Base-by-base conservation (phyloP, 305 asterid species). In the Solanum hybrid region DNA sequence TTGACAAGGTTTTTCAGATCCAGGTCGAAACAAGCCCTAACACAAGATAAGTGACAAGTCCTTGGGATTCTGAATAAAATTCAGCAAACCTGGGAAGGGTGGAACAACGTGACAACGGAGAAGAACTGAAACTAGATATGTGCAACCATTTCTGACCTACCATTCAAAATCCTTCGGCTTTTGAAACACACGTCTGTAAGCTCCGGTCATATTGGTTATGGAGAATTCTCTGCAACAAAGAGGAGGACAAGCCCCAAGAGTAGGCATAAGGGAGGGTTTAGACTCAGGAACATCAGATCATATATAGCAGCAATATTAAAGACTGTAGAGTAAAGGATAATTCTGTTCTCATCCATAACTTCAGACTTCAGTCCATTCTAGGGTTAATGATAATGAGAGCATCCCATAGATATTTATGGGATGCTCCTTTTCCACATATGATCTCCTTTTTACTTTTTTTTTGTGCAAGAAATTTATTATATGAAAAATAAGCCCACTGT, bases 141-240 rank as follows among this genome's bases (percentile, higher is more conserved):
- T 37, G 31, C 36, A 82, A 90, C 87, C 57, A 87, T 91, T 40
- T 86, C 84, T 35, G 88, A 86, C 93, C 82, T 93, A 97, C 99
- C 99, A 97, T 90, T 95, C 93, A 90, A 93, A 97, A 93, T 96
- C 96, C 95, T 94, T 96, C 4, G 97, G 99, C 93, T 94, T 96
- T 90, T 96, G 98, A 94, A 96, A 97, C 89, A 96, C 97, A 89
- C 95, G 95, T 90, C 99, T 95, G 78, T 96, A 97, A 89, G 95
- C 97, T 85, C 99, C 99, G 29, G 99, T 96, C 95, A 97, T 92
- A 92, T 92, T 94, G 92, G 95, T 93, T 86, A 96, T 94, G 74
- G 99, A 97, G 89, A 97, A 97, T 86, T 96, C 99, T 96, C 98
- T 97, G 89, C 89, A 90, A 89, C 91, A 35, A 31, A 82, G 35